Evolutionary conservation across 257 asterid species (phyloP), one percentile per base, ranked within the genome.

Genomic region (Coffea canephora): DNA sequence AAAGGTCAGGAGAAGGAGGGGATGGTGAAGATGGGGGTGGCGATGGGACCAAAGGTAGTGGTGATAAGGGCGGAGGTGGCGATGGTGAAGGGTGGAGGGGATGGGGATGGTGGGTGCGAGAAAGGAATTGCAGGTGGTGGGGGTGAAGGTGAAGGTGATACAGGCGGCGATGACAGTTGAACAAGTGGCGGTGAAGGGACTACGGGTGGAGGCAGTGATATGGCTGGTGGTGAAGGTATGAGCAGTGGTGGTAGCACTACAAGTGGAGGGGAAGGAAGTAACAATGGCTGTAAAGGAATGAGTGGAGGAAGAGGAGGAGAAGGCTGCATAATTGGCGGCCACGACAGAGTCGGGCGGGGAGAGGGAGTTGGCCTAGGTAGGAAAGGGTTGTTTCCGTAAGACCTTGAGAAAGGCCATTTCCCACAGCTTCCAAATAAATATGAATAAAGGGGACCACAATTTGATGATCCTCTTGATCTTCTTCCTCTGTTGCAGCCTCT

Each of bases 321-420:
- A 5, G 79, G 49, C 0, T 71, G 83, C 19, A 79, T 21, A 3
- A 73, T 9, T 3, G 85, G 86, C n/a, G 82, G 86, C 19, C 41
- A 7, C 0, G 85, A 79, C n/a, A 85, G 87, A 25, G 75, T 61
- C 15, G 31, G 80, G 61, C 74, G 78, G 39, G 85, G 87, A 48
- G 72, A 62, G 1, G 82, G 86, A 14, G 82, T 45, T 5, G 89
- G 81, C 36, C 73, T 57, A 2, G 77, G 83, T 25, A 3, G 64
- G 81, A 85, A 83, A 5, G 89, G 89, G n/a, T 85, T 85, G 55
- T 83, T 75, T 1, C 70, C 65, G 46, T 85, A 75, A 27, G 59
- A 46, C 64, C 76, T 74, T 50, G 83, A 31, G 31, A 85, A 85
- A n/a, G 89, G 89, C 89, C 89, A 85, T 41, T 83, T 85, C 1